Evolutionary conservation across 371 early-diverging fungal genomes (phyloP).

Genomic region (Phascolomyces articulosus): DNA sequence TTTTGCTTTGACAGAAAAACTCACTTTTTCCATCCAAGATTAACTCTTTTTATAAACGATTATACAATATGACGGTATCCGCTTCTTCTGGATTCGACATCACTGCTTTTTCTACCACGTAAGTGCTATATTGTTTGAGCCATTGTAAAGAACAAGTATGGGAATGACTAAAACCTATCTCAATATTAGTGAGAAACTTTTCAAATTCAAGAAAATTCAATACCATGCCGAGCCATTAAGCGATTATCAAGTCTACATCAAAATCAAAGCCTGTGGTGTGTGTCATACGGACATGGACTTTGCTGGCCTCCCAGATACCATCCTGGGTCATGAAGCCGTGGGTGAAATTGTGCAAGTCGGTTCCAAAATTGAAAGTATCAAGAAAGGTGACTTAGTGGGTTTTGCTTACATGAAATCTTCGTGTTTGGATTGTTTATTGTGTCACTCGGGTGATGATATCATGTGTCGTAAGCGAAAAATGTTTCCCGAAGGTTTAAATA

Average conservation of each 20-base stretch:
- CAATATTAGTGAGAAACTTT: conserved; percentile 13
- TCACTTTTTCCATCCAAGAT: too few relatives aligned
- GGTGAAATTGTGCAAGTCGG: conserved; percentile 50
- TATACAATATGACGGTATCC: neutral
- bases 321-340: conserved; percentile 58
- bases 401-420: conserved; percentile 42
- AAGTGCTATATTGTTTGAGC: neutral
- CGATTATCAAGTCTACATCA: conserved; percentile 33
- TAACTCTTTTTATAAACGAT: too few relatives aligned
- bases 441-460: conserved; percentile 48
- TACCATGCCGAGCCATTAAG: conserved; percentile 18
- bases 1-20: neutral
- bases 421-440: conserved; percentile 46
- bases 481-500: conserved; percentile 53
- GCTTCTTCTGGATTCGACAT: conserved; percentile 13
- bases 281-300: conserved; percentile 54
- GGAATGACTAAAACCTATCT: neutral
- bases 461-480: conserved; percentile 42
- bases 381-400: conserved; percentile 58
- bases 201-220: conserved; percentile 20
- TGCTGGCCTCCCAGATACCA: conserved; percentile 22
- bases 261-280: conserved; percentile 57
- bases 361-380: conserved; percentile 38
- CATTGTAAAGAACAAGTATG: neutral
- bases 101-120: conserved; percentile 20